A percentile compares a stretch with the other conserved stretches of the same genome.
phyloP scores from a whole-genome alignment of 23 red algal species.

The Gracilaria domingensis region DNA sequence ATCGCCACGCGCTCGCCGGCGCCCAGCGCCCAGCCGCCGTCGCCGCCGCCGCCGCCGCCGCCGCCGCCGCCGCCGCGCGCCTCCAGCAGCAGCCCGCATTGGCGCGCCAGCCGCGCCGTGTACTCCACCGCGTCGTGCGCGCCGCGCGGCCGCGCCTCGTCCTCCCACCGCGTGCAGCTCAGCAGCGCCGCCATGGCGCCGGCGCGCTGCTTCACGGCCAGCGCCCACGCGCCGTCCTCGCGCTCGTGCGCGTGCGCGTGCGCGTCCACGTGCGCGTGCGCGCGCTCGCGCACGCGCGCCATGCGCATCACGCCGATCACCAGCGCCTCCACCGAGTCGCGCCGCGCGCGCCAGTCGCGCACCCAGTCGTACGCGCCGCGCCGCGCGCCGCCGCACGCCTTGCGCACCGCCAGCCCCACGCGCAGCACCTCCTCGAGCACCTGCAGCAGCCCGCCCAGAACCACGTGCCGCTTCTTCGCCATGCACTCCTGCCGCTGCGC shows the following conservation, averaged over 20 bases:
- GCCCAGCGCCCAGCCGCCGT: neutral
- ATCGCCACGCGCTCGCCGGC: neutral
- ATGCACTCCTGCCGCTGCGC: neutral
- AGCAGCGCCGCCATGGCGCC: neutral
- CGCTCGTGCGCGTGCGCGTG: neutral
- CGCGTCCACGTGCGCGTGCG: neutral
- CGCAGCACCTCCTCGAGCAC: neutral
- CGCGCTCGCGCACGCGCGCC: neutral
- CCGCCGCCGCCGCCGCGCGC: neutral
- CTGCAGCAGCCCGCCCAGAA: neutral
- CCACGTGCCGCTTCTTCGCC: neutral
- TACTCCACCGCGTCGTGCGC: neutral
- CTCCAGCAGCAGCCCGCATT: neutral
- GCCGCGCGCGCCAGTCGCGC: too few species aligned
- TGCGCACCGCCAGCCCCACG: neutral
- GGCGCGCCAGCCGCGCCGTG: neutral
- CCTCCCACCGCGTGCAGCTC: neutral
- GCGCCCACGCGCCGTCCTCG: neutral
- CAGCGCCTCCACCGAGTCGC: neutral
- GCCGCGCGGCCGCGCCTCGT: neutral
- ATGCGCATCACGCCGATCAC: neutral
- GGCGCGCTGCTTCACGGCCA: neutral
- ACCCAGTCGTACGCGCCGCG: neutral
- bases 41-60: neutral
- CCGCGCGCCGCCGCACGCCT: neutral